These are phyloP conservation scores for Euphorbia peplus DNA, from an alignment of 345 rosid species.

Conservation along the genomic window DNA sequence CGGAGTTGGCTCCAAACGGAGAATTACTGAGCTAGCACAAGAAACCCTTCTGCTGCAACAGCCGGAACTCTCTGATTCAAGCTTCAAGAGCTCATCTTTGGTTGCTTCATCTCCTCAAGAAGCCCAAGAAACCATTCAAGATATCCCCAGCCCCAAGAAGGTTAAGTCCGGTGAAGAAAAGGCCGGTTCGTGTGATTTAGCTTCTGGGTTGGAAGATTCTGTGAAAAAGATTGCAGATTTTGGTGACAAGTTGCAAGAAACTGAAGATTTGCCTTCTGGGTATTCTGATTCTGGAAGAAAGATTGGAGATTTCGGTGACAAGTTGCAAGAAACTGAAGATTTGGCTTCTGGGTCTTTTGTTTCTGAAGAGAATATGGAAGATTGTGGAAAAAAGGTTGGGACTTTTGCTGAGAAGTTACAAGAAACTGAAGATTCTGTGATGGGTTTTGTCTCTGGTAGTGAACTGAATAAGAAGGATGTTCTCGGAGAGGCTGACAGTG, in stretches of 20 bases:
- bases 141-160: slow-evolving; percentile 31
- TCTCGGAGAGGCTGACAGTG: slow-evolving; percentile 24
- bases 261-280: slow-evolving; percentile 23
- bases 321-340: slow-evolving; percentile 15
- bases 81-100: slow-evolving; percentile 12
- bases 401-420: slow-evolving; percentile 10
- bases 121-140: slow-evolving; percentile 15
- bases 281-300: slow-evolving; percentile 8
- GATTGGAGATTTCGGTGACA: slow-evolving; percentile 7
- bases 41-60: slow-evolving; percentile 14
- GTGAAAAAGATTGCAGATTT: slow-evolving; percentile 13
- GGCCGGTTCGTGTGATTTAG: slow-evolving; percentile 17
- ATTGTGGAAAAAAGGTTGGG: slow-evolving; percentile 21
- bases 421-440: slow-evolving; percentile 12
- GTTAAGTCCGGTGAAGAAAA: slow-evolving; percentile 17
- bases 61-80: slow-evolving; percentile 1
- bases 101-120: slow-evolving; percentile 19
- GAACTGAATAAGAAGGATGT: neutral
- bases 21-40: slow-evolving; percentile 15
- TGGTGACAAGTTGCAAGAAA: slow-evolving; percentile 13
- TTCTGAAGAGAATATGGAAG: neutral
- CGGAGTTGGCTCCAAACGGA: slow-evolving; percentile 15
- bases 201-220: slow-evolving; percentile 25
- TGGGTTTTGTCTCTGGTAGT: slow-evolving; percentile 11
- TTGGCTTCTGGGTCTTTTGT: slow-evolving; percentile 25